phyloP scores from a whole-genome alignment of 1,139 yeast species.

The Hanseniaspora gamundiae region DNA sequence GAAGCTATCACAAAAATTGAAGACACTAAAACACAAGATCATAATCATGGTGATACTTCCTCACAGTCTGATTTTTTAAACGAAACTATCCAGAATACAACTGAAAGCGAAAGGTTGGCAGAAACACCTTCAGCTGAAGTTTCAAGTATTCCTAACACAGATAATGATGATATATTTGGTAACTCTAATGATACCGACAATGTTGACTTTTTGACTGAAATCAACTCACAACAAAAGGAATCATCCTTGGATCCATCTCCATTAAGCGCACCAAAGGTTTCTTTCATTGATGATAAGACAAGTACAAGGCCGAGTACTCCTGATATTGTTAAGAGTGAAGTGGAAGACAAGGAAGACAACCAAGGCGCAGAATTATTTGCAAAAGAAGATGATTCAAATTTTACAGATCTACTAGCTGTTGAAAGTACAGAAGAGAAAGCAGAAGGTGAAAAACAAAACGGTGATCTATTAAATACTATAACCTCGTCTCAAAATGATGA shows the following conservation, averaged over 20 bases:
- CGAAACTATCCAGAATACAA: too few relatives aligned
- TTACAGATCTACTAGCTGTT: constrained; percentile 12
- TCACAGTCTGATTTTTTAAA: too few relatives aligned
- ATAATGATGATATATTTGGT: not conserved
- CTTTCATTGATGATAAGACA: too few relatives aligned
- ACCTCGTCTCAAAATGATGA: too few relatives aligned
- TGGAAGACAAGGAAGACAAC: too few relatives aligned
- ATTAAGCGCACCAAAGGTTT: too few relatives aligned
- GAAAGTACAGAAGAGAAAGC: constrained; percentile 7
- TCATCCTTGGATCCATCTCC: not conserved
- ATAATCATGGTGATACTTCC: too few relatives aligned
- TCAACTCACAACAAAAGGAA: not conserved
- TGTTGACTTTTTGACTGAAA: not conserved
- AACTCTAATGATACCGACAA: not conserved
- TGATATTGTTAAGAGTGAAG: too few relatives aligned
- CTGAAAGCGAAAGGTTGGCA: not conserved
- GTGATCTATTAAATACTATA: not conserved
- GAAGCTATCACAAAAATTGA: too few relatives aligned
- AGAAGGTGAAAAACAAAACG: not conserved
- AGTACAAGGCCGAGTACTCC: too few relatives aligned
- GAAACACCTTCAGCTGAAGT: not conserved
- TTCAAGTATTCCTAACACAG: not conserved
- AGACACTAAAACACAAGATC: too few relatives aligned
- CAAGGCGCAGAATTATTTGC: too few relatives aligned
- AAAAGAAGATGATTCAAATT: constrained; percentile 5